Percentiles rank a stretch among this genome's conserved stretches.
These are phyloP conservation scores for Fermentozyma sake DNA, from an alignment of 1,139 yeast genomes.

Conservation along the genomic window DNA sequence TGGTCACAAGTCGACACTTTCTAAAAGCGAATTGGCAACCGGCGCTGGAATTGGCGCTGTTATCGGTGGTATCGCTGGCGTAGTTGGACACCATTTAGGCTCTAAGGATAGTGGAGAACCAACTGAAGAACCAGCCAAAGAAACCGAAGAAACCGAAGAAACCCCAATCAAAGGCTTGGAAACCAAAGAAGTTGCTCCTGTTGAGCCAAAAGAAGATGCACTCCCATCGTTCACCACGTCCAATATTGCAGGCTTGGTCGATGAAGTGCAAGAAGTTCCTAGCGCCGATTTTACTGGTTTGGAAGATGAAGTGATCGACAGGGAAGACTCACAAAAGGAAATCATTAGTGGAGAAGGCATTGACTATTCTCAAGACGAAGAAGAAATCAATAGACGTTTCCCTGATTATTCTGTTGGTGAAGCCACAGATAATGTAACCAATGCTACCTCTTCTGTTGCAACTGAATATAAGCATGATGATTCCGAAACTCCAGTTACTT, in stretches of 20 bases:
- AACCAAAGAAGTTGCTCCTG: not conserved
- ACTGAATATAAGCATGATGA: slow-evolving; percentile 28
- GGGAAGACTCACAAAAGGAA: slow-evolving; percentile 3
- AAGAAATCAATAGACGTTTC: slow-evolving; percentile 9
- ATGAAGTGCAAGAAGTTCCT: slow-evolving; percentile 22
- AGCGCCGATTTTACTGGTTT: slow-evolving; percentile 27
- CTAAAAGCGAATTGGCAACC: slow-evolving; percentile 1
- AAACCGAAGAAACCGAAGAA: not conserved
- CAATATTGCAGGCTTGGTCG: slow-evolving; percentile 16
- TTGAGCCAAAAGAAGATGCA: slow-evolving; percentile 2
- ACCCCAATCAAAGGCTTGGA: slow-evolving; percentile 1
- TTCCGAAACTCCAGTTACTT: slow-evolving; percentile 52
- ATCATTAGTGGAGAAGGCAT: slow-evolving; percentile 1
- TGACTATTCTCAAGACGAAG: slow-evolving; percentile 2
- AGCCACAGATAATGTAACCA: slow-evolving; percentile 19
- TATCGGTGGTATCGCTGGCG: slow-evolving; percentile 18
- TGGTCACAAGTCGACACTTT: not conserved
- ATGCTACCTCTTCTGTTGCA: slow-evolving; percentile 35
- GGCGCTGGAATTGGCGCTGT: slow-evolving; percentile 28
- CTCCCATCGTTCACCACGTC: not conserved
- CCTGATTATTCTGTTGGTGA: slow-evolving; percentile 16
- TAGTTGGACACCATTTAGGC: slow-evolving; percentile 9
- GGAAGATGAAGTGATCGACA: slow-evolving; percentile 18
- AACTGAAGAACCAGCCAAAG: slow-evolving; percentile 3
- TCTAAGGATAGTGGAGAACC: slow-evolving; percentile 3